phyloP scores from a whole-genome alignment of 495 filamentous ascomycete genomes.

The Rhypophila decipiens region DNA sequence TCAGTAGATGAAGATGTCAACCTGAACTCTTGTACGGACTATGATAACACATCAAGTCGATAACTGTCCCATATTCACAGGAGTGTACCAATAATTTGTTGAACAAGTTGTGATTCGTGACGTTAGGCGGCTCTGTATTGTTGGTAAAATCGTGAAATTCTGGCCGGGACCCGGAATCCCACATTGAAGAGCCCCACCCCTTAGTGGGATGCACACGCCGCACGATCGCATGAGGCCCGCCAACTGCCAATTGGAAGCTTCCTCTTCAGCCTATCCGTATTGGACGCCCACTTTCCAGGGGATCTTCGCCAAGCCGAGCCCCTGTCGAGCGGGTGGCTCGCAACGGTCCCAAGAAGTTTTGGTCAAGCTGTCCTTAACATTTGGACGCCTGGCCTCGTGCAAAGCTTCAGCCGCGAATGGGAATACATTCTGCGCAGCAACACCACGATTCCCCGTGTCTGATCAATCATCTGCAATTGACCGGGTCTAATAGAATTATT shows the following conservation, averaged over 20 bases:
- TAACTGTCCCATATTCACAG: too few species aligned
- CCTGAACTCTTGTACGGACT: too few species aligned
- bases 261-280: neutral
- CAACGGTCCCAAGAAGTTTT: slow-evolving; percentile 4
- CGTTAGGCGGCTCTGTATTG: too few species aligned
- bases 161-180: neutral
- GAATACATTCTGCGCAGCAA: neutral
- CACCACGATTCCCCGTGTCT: too few species aligned
- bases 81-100: too few species aligned
- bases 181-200: too few species aligned
- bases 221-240: neutral
- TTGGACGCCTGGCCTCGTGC: slow-evolving; percentile 2
- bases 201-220: neutral
- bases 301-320: neutral
- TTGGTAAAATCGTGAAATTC: too few species aligned
- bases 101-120: too few species aligned
- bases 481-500: too few species aligned
- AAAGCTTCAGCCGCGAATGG: neutral
- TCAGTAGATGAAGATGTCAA: too few species aligned
- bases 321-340: neutral
- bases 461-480: too few species aligned
- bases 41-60: too few species aligned
- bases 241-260: slow-evolving; percentile 1
- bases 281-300: neutral
- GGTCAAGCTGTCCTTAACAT: slow-evolving; percentile 21